phyloP scores from a whole-genome alignment of 2,329 filamentous ascomycete species.

The Pestalotiopsis sp. region DNA sequence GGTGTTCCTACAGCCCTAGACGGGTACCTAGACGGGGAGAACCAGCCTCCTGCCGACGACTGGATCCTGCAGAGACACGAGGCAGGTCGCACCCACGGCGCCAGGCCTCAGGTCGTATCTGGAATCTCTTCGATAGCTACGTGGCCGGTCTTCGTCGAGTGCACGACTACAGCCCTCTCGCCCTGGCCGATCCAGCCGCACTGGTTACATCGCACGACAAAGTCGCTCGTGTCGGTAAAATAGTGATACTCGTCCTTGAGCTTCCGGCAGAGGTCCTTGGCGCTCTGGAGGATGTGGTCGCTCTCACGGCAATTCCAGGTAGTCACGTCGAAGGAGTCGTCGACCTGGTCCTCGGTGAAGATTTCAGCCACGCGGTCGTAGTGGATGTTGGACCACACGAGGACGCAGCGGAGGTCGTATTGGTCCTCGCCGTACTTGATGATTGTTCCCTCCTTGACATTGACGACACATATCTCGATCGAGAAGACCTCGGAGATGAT shows the following conservation, averaged over 20 bases:
- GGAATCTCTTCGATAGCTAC: constrained; percentile 56
- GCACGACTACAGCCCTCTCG: constrained; percentile 61
- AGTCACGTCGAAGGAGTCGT: constrained; percentile 72
- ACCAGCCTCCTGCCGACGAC: too few relatives aligned
- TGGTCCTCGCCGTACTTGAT: constrained; percentile 76
- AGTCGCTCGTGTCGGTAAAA: constrained; percentile 83
- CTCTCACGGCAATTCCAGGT: constrained; percentile 54
- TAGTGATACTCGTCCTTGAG: constrained; percentile 72
- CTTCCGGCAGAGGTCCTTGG: constrained; percentile 65
- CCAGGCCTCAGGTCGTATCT: constrained; percentile 15
- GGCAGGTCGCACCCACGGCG: neutral
- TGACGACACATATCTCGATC: constrained; percentile 82
- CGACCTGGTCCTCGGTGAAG: constrained; percentile 59
- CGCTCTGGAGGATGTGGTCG: constrained; percentile 71
- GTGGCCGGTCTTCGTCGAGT: constrained; percentile 65
- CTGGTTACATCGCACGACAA: constrained; percentile 75
- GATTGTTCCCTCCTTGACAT: constrained; percentile 60
- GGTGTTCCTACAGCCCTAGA: too few relatives aligned
- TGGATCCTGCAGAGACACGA: neutral
- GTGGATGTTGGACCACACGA: constrained; percentile 91
- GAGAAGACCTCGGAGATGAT: constrained; percentile 85
- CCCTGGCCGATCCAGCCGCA: constrained; percentile 73
- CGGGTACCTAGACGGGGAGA: too few relatives aligned
- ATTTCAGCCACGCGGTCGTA: constrained; percentile 88
- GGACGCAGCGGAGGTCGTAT: constrained; percentile 65